Evolutionary conservation across 208 protist genomes (phyloP), one percentile per base, ranked within the genome.

Genomic region (Leishmania gerbilli): DNA sequence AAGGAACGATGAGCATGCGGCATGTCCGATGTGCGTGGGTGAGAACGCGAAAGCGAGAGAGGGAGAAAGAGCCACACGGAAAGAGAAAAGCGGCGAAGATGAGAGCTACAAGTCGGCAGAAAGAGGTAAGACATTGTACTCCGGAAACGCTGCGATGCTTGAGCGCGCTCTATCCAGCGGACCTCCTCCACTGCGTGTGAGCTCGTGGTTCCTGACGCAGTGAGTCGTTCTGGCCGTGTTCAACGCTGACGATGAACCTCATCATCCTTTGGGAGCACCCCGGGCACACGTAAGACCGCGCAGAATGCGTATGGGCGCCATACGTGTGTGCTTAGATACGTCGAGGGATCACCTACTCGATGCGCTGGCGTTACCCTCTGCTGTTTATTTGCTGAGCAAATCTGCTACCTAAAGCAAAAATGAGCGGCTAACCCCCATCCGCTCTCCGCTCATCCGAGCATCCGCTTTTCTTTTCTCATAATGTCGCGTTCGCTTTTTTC

Each of bases 31-130:
- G 56, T n/a, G 65, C 65, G 40, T 27, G 40, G 37, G 40, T 21
- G 45, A 60, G 40, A 85, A 69, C 55, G 62, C 55, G 56, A 79
- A 47, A 37, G n/a, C 69, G 71, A 80, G 37, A 42, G 68, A 24
- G 37, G 31, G n/a, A 60, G 55, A 74, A 11, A n/a, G 8, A 71
- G 19, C 40, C 34, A 71, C 19, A 49, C 21, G 1, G 37, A 47
- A 47, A 21, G 8, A 62, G 5, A 40, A 71, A 49, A 27, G 37
- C 8, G 24, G 56, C 24, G 56, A 62, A 3, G 17, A 55, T 19
- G 51, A 55, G 51, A 47, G 51, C 51, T 55, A 58, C 5, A 24
- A 58, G 53, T 62, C 17, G 24, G 27, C 24, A 31, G 24, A 62
- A n/a, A 62, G 24, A 62, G 7, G 24, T 31, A 15, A 31, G 8